Evolutionary conservation across 179 eudicot species (phyloP), one percentile per base, ranked within the genome.

Genomic region (Spergularia azorica): DNA sequence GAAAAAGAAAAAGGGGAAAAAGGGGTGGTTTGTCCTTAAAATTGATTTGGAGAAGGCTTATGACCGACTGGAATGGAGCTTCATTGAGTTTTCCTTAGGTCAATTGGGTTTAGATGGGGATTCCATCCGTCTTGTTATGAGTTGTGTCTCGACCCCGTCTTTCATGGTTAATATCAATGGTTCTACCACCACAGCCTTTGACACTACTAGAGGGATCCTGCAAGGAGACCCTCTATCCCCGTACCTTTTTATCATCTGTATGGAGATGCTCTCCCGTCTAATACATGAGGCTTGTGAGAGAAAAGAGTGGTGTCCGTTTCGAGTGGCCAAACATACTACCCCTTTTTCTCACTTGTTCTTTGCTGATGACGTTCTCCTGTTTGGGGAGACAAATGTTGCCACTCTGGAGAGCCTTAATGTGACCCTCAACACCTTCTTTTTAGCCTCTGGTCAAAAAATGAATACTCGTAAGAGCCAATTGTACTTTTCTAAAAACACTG

Each of bases 171-270:
- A 13, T 3, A 26, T 65, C 50, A 65, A 65, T 65, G 70, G 70
- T 1, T 4, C 5, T 4, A 11, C 2, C 3, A 10, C 70, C 13
- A 11, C 36, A 1, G 5, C n/a, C n/a, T 38, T 65, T 65, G 2
- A 1, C 1, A 17, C 70, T 39, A 36, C 70, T 38, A 65, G 70
- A 39, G 70, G 51, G 2, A 10, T 65, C 3, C 36, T 17, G 18
- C 51, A 65, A 11, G 51, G 70, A 17, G 70, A 65, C 17, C 70
- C 70, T 4, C 12, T 65, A 2, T 65, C 70, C 67, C 67, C 67
- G 15, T 63, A 63, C 12, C 1, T 63, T 5, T 63, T 63, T 9
- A 63, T 63, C 14, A 50, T 50, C 52, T 50, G 52, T 50, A 50
- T 50, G 52, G 52, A 50, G 9, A 50, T 4, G 9, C 52, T 50